A percentile compares a stretch with the other conserved stretches of the same genome.
These are phyloP conservation scores for Xylaria venustula DNA, from an alignment of 495 filamentous ascomycete genomes.

Conservation along the genomic window DNA sequence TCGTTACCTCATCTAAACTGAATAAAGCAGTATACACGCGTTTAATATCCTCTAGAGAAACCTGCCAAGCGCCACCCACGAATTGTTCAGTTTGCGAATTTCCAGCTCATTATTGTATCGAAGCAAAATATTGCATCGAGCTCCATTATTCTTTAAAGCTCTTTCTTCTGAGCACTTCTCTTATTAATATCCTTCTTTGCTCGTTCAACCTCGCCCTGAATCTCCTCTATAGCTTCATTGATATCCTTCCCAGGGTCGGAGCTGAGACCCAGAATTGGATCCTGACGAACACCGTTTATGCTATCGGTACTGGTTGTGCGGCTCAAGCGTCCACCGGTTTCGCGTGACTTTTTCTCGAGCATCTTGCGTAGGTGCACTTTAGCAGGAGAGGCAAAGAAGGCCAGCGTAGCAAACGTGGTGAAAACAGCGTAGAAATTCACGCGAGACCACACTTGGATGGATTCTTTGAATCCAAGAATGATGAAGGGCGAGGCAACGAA, in stretches of 20 bases:
- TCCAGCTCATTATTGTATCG: no score
- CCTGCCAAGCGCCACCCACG: not conserved
- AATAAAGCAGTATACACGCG: no score
- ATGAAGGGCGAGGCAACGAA: constrained; percentile 84
- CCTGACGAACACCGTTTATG: constrained; percentile 24
- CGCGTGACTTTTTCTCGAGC: constrained; percentile 57
- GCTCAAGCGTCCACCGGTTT: constrained; percentile 30
- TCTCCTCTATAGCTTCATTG: constrained; percentile 74
- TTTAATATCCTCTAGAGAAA: not conserved
- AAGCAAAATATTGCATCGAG: no score
- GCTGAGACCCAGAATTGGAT: constrained; percentile 72
- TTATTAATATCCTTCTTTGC: constrained; percentile 42
- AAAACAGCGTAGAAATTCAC: constrained; percentile 88
- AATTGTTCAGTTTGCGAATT: no score
- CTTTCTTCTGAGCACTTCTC: not conserved
- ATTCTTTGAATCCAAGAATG: constrained; percentile 65
- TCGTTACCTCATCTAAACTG: not conserved
- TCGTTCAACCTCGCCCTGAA: constrained; percentile 60
- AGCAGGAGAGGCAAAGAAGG: constrained; percentile 77
- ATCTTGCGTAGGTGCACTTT: constrained; percentile 58
- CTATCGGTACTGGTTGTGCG: constrained; percentile 41
- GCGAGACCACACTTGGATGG: constrained; percentile 71
- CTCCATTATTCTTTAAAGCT: not conserved
- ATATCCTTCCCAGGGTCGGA: constrained; percentile 74
- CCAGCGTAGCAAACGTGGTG: constrained; percentile 60